Percentiles rank a stretch among this genome's conserved stretches.
These are phyloP conservation scores for Candida hungchunana DNA, from an alignment of 805 yeast genomes.

Conservation along the genomic window DNA sequence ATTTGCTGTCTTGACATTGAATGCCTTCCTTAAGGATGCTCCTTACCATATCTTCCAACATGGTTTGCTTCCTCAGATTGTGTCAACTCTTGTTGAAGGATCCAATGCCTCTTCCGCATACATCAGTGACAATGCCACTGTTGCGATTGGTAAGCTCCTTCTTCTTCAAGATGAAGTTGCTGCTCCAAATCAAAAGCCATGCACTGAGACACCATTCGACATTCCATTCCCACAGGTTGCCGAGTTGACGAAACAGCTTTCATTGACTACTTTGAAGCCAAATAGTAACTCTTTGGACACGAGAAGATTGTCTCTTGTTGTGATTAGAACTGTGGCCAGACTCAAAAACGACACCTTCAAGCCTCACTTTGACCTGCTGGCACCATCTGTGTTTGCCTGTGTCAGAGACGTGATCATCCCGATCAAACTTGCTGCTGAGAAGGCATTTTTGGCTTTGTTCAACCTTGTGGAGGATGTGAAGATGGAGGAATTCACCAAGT, in stretches of 20 bases:
- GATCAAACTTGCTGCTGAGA: constrained; percentile 90
- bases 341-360: constrained; percentile 48
- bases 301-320: constrained; percentile 74
- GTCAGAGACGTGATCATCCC: constrained; percentile 89
- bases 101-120: constrained; percentile 40
- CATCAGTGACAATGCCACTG: constrained; percentile 68
- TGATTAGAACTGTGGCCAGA: constrained; percentile 70
- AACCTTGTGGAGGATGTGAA: constrained; percentile 64
- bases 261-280: constrained; percentile 48
- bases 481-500: constrained; percentile 48
- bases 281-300: constrained; percentile 65
- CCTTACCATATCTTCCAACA: constrained; percentile 57
- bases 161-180: constrained; percentile 44
- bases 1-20: constrained; percentile 68
- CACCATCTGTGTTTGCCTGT: constrained; percentile 73
- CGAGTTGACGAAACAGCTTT: constrained; percentile 46
- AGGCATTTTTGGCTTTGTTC: constrained; percentile 73
- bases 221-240: constrained; percentile 39
- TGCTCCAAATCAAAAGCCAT: constrained; percentile 32
- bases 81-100: constrained; percentile 43
- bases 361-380: constrained; percentile 53
- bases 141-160: constrained; percentile 79
- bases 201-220: constrained; percentile 30
- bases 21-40: constrained; percentile 75
- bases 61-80: constrained; percentile 47